A percentile compares a stretch with the other conserved stretches of the same genome.
Conservation (phyloP, 148 eudicot species). For the Polygonum aviculare region DNA sequence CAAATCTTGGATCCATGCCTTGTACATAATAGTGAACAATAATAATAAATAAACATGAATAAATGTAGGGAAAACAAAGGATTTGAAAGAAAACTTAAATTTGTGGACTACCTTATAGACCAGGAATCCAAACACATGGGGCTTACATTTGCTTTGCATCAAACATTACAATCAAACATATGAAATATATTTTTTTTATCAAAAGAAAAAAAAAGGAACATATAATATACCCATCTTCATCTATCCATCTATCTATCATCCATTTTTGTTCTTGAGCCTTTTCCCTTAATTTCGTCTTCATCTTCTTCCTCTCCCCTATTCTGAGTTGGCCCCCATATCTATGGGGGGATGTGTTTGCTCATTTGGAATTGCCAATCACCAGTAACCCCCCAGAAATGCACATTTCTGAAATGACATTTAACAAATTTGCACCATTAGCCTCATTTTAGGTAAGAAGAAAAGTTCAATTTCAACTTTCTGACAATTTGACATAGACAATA, state of each 20-base stretch:
- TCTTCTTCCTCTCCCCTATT: not conserved
- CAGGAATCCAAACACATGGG: slow-evolving; percentile 8
- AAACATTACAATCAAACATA: not conserved
- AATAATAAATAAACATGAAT: not conserved
- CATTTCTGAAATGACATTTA: not conserved
- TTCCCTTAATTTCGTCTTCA: not conserved
- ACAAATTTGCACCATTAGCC: not conserved
- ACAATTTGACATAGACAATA: not conserved
- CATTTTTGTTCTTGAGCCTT: not conserved
- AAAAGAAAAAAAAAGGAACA: no score
- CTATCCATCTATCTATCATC: not conserved
- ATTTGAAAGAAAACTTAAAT: not conserved
- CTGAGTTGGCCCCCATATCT: not conserved
- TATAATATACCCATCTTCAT: no score
- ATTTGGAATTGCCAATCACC: not conserved
- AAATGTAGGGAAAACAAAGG: not conserved
- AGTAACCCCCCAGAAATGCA: not conserved
- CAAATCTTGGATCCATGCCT: no score
- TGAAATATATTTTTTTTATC: not conserved
- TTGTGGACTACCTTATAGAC: not conserved
- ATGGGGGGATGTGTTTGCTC: not conserved
- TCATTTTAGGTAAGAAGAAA: not conserved
- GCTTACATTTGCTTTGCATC: not conserved
- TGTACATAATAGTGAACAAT: not conserved
- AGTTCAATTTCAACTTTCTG: not conserved